Percentiles rank a stretch among this genome's conserved stretches.
Evolutionary conservation across 768 basidiomycete genomes (phyloP).

Genomic region (Candolleomyces aberdarensis): DNA sequence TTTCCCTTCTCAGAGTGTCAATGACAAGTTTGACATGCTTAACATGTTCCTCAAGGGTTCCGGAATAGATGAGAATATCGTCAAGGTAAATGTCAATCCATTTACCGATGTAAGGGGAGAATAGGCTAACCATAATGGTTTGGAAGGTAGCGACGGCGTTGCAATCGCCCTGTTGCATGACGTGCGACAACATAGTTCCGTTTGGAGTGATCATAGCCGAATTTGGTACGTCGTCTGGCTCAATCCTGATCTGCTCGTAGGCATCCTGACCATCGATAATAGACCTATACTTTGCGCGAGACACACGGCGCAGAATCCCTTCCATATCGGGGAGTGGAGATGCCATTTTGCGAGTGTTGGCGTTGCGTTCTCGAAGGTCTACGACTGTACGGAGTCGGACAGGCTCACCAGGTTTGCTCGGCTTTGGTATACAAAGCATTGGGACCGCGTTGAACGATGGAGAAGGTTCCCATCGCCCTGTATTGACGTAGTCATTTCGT

Average conservation of each 20-base stretch:
- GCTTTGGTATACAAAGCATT: slow-evolving; percentile 30
- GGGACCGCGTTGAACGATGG: slow-evolving; percentile 31
- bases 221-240: slow-evolving; percentile 23
- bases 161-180: slow-evolving; percentile 44
- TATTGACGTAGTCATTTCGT: slow-evolving; percentile 21
- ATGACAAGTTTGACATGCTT: slow-evolving; percentile 20
- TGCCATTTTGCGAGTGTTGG: slow-evolving; percentile 33
- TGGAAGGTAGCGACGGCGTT: slow-evolving; percentile 48
- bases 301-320: slow-evolving; percentile 26
- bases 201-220: slow-evolving; percentile 32
- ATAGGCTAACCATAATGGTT: slow-evolving; percentile 37
- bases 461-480: slow-evolving; percentile 28
- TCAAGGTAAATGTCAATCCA: slow-evolving; percentile 12
- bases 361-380: slow-evolving; percentile 30
- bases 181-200: slow-evolving; percentile 35
- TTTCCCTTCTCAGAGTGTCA: slow-evolving; percentile 15
- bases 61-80: slow-evolving; percentile 15
- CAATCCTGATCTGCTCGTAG: slow-evolving; percentile 40
- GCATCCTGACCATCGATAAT: slow-evolving; percentile 41
- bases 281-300: slow-evolving; percentile 26
- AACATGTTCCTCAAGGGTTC: slow-evolving; percentile 28
- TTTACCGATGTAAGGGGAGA: slow-evolving; percentile 15
- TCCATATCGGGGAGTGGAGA: slow-evolving; percentile 42
- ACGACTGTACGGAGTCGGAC: slow-evolving; percentile 27
- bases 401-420: slow-evolving; percentile 15